phyloP scores from a whole-genome alignment of 2,329 filamentous ascomycete genomes.

The Thelonectria discophora region DNA sequence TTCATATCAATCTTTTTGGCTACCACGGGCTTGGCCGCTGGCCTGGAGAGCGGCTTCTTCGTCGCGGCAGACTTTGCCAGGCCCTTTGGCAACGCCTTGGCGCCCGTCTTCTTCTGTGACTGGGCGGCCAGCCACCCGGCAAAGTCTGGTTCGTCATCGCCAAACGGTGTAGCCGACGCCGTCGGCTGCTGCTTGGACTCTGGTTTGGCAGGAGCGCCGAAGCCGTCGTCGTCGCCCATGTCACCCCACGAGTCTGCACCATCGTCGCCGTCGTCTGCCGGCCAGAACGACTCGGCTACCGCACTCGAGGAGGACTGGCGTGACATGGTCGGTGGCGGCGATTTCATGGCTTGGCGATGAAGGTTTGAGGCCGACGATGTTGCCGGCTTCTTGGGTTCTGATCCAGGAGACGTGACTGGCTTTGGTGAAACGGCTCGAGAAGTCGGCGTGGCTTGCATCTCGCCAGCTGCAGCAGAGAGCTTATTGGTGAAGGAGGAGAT shows the following conservation, averaged over 20 bases:
- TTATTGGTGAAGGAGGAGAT: constrained; percentile 99
- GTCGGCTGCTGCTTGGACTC: constrained; percentile 45
- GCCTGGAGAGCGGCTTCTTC: constrained; percentile 56
- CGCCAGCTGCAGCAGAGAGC: constrained; percentile 81
- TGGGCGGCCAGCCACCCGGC: constrained; percentile 94
- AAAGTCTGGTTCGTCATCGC: constrained; percentile 94
- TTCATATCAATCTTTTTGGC: constrained; percentile 76
- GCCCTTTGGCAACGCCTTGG: constrained; percentile 83
- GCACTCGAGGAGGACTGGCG: constrained; percentile 59
- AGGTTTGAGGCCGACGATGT: constrained; percentile 66
- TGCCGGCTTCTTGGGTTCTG: constrained; percentile 48
- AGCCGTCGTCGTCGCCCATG: constrained; percentile 64
- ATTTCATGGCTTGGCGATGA: constrained; percentile 68
- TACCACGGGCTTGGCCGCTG: constrained; percentile 53
- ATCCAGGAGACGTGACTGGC: constrained; percentile 51
- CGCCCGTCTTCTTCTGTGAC: constrained; percentile 72
- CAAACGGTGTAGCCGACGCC: constrained; percentile 64
- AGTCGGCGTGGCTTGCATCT: constrained; percentile 74
- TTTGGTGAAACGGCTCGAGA: constrained; percentile 54
- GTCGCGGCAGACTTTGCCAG: constrained; percentile 67
- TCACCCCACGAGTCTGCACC: constrained; percentile 81
- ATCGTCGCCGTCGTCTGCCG: constrained; percentile 67
- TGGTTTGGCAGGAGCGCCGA: constrained; percentile 46
- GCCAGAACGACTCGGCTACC: constrained; percentile 60
- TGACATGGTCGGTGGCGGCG: constrained; percentile 57